Evolutionary conservation across 306 rosid species (phyloP), one percentile per base, ranked within the genome.

Genomic region (Cercis canadensis): DNA sequence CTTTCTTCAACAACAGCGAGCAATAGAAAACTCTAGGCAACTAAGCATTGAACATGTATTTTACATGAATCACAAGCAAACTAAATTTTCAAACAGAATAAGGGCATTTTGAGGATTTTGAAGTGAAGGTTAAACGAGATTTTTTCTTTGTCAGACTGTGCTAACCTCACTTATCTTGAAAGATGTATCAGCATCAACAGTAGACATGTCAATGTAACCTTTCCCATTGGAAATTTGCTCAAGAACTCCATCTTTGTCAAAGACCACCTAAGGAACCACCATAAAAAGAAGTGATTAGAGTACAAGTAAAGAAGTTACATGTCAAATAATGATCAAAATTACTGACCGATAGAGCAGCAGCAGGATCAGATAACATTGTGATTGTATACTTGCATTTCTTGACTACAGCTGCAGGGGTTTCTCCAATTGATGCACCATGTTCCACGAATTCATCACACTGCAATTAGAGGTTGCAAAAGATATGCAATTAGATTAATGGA

Each of bases 131-230:
- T 21, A 65, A 43, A 55, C 21, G 15, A 44, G 45, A 71, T 18
- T 36, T 32, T 24, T 58, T 16, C 58, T 46, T 18, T 46, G 50
- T 57, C 18, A 46, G 36, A 64, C 40, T 36, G 69, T 61, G 69
- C 85, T 53, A 86, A 90, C 97, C 97, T 90, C 90, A 73, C 67
- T 83, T 67, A 90, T 90, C 79, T 85, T 83, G 33, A 55, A 62
- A 79, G 97, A 84, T 50, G 95, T 84, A 66, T 73, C 87, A 33
- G 89, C 88, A 81, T 88, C 92, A 39, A 90, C 92, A 0, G 97
- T 90, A 41, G 97, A 90, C 94, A 88, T 88, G 82, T 90, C 97
- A 47, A 88, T 75, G 63, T 90, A 90, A 69, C 88, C 52, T 78
- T 86, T 90, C 50, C 95, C 95, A 8, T 62, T 54, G 50, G 65